Evolutionary conservation across 176 grass and related monocot species (phyloP).

Genomic region (Avena sativa): DNA sequence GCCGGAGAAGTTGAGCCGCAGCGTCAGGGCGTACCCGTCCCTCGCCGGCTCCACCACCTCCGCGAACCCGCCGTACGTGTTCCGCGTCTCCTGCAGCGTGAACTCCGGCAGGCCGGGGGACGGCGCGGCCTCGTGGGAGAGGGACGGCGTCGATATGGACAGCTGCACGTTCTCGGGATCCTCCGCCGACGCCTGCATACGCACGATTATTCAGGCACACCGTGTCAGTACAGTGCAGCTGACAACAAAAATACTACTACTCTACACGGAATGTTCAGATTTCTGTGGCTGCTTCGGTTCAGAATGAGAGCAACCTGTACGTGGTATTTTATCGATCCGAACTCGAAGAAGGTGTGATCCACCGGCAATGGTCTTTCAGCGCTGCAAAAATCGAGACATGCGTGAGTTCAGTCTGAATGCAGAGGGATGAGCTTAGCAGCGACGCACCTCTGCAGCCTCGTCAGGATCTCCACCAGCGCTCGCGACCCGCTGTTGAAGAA

Average conservation of each 20-base stretch:
- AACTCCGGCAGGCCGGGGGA: conserved; percentile 55
- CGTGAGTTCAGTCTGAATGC: neutral
- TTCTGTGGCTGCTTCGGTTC: neutral
- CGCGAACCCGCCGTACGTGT: conserved; percentile 48
- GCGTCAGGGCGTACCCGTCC: conserved; percentile 72
- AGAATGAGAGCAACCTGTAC: conserved; percentile 51
- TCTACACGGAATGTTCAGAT: neutral
- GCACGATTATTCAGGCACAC: neutral
- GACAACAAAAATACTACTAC: neutral
- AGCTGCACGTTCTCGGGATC: conserved; percentile 66
- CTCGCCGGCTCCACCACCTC: conserved; percentile 66
- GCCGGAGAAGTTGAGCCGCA: conserved; percentile 78
- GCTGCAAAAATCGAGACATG: conserved; percentile 38
- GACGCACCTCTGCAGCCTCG: conserved; percentile 68
- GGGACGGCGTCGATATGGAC: conserved; percentile 76
- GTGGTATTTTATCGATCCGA: conserved; percentile 73
- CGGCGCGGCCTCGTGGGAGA: conserved; percentile 45
- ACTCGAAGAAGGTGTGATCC: conserved; percentile 86
- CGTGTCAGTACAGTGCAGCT: conserved; percentile 23
- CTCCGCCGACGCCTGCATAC: conserved; percentile 61
- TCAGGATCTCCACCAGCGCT: conserved; percentile 67
- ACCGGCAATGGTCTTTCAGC: conserved; percentile 62
- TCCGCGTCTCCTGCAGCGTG: conserved; percentile 70
- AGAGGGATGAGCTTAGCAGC: neutral
- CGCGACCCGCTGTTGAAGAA: conserved; percentile 75